These are phyloP conservation scores for Cladobotryum mycophilum DNA, from an alignment of 2,329 filamentous ascomycete genomes.

Conservation along the genomic window DNA sequence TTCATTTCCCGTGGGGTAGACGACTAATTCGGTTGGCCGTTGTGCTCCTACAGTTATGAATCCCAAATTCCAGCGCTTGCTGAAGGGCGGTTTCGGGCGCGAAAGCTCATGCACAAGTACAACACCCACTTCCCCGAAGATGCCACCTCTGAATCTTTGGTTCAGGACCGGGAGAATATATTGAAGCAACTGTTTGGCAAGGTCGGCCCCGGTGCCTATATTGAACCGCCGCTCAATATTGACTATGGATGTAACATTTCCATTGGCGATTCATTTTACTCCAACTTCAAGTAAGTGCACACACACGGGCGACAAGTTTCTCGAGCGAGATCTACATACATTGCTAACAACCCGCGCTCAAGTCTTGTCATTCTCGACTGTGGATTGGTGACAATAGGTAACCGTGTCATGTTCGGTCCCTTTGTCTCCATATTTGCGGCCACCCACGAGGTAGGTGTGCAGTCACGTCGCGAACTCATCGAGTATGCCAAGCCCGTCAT, in stretches of 20 bases:
- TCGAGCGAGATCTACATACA: neutral
- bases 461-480: constrained; percentile 39
- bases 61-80: constrained; percentile 41
- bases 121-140: constrained; percentile 50
- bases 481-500: constrained; percentile 41
- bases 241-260: constrained; percentile 63
- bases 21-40: neutral
- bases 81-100: constrained; percentile 46
- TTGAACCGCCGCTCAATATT: constrained; percentile 56
- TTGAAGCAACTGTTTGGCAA: constrained; percentile 44
- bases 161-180: constrained; percentile 36
- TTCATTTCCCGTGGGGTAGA: neutral
- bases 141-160: constrained; percentile 33
- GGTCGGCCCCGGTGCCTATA: constrained; percentile 45
- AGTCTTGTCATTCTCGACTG: constrained; percentile 63
- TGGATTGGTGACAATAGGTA: constrained; percentile 62
- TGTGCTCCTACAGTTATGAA: constrained; percentile 39
- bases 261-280: constrained; percentile 57
- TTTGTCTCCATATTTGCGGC: constrained; percentile 65
- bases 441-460: constrained; percentile 62
- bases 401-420: constrained; percentile 65
- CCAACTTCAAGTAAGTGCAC: constrained; percentile 38
- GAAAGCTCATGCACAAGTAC: constrained; percentile 51
- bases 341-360: neutral
- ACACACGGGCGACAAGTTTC: neutral